Evolutionary conservation across 495 filamentous ascomycete genomes (phyloP), one percentile per base, ranked within the genome.

Genomic region (Penicillium parvum): DNA sequence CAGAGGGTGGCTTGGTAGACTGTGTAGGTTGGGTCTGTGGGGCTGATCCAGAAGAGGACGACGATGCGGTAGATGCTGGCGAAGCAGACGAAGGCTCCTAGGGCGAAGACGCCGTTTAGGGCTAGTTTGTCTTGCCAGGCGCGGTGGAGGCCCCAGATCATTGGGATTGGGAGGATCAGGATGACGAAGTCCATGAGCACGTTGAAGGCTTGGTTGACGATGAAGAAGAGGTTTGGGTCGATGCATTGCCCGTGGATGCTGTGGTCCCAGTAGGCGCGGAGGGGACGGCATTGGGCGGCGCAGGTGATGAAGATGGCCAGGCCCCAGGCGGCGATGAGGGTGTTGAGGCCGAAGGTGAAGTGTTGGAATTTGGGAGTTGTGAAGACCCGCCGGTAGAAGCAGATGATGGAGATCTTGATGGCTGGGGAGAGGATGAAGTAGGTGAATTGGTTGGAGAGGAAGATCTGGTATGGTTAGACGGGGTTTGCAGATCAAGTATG

Each of bases 31-130:
- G 57, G 72, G 57, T 65, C 68, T 1, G 30, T 17, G 5, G 69
- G 68, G 14, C 72, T 60, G 47, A 80, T 69, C 37, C 72, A 73
- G 45, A 78, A 73, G 21, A 82, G 69, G 1, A 76, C 79, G 44
- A 81, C 72, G 40, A 80, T 73, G 37, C 78, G 68, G 43, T 72
- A 67, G 45, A 73, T 69, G 21, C 63, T 67, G 5, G 69, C 68
- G 47, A 66, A 59, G 71, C 68, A 57, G 61, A 67, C 61, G 67
- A 77, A 73, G 16, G 62, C 52, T 11, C 73, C 74, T 2, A 78
- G 52, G 1, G 68, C 63, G 38, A 77, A 77, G 20, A 77, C 65
- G 4, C 55, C 63, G 32, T 60, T 68, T 11, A 78, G 54, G 7
- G 73, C 67, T 19, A 69, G 54, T 46, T 73, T 77, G 37, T 76